A percentile compares a stretch with the other conserved stretches of the same genome.
These are phyloP conservation scores for Mesotaenium endlicherianum DNA, from an alignment of 139 green algal species.

Conservation along the genomic window DNA sequence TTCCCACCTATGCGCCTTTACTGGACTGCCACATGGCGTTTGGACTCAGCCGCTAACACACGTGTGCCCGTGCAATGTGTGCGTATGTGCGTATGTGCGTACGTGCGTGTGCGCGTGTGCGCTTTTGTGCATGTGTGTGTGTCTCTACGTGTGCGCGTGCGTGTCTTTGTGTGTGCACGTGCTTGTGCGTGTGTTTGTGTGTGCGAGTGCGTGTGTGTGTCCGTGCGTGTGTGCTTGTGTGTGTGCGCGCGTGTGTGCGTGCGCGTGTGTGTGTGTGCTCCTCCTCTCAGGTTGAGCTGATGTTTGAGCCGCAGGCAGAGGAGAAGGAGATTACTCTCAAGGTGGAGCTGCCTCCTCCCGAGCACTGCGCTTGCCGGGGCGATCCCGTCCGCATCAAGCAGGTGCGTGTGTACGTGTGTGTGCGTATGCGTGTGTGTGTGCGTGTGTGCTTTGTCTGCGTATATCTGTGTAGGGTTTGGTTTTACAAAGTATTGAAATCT, in stretches of 20 bases:
- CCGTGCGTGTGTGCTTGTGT: no score
- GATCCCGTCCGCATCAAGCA: constrained; percentile 62
- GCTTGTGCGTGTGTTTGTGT: background rate
- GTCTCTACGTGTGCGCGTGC: background rate
- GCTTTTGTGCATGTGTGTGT: background rate
- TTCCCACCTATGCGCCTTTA: no score
- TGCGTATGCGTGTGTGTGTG: background rate
- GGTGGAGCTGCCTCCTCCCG: background rate
- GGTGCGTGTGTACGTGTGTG: constrained; percentile 26
- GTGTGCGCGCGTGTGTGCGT: no score
- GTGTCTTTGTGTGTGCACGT: background rate
- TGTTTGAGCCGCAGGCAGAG: constrained; percentile 49
- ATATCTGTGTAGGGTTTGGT: background rate
- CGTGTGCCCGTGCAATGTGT: no score
- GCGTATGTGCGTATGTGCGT: background rate
- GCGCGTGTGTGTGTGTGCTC: no score
- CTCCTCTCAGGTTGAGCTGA: constrained; percentile 29
- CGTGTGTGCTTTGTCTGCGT: background rate
- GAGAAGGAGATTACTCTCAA: constrained; percentile 47
- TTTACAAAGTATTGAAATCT: no score
- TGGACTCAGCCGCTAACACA: no score
- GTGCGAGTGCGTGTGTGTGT: background rate
- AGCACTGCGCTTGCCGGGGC: constrained; percentile 32
- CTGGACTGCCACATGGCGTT: no score
- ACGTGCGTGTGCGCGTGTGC: background rate